phyloP scores from a whole-genome alignment of 306 rosid genomes.

The Trifolium repens region DNA sequence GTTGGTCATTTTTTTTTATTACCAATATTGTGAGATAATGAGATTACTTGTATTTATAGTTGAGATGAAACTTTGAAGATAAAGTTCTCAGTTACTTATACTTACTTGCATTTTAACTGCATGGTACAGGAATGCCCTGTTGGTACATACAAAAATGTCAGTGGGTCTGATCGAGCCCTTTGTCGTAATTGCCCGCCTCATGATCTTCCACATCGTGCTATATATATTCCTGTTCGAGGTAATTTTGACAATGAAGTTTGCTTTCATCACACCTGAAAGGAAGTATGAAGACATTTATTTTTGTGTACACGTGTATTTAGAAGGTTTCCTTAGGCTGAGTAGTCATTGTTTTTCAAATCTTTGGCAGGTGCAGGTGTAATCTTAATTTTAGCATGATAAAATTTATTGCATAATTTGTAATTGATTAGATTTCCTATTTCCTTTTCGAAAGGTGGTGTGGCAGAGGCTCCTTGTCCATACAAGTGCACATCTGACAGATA shows the following conservation, averaged over 20 bases:
- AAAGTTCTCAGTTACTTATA: slow-evolving; percentile 18
- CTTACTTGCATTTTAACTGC: slow-evolving; percentile 39
- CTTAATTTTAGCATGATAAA: slow-evolving; percentile 26
- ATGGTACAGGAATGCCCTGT: slow-evolving; percentile 89
- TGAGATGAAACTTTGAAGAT: slow-evolving; percentile 25
- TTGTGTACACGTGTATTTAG: slow-evolving; percentile 10
- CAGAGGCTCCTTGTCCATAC: slow-evolving; percentile 91
- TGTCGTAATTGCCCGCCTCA: slow-evolving; percentile 67
- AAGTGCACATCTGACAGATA: slow-evolving; percentile 90
- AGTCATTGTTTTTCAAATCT: slow-evolving; percentile 9
- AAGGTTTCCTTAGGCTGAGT: slow-evolving; percentile 19
- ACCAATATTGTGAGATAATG: slow-evolving; percentile 10
- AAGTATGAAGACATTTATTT: slow-evolving; percentile 30
- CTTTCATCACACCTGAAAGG: slow-evolving; percentile 33
- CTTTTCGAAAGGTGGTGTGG: slow-evolving; percentile 75
- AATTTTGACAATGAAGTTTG: slow-evolving; percentile 35
- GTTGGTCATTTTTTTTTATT: slow-evolving; percentile 24
- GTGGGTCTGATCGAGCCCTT: slow-evolving; percentile 78
- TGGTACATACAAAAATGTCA: slow-evolving; percentile 83
- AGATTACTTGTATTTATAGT: slow-evolving; percentile 11
- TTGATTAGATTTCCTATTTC: slow-evolving; percentile 40
- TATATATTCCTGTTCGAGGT: slow-evolving; percentile 78
- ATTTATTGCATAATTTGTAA: slow-evolving; percentile 21
- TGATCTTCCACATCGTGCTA: slow-evolving; percentile 84
- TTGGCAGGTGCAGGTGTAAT: slow-evolving; percentile 5